Conservation (phyloP, 148 eudicot species). For the Rhododendron ovatum region DNA sequence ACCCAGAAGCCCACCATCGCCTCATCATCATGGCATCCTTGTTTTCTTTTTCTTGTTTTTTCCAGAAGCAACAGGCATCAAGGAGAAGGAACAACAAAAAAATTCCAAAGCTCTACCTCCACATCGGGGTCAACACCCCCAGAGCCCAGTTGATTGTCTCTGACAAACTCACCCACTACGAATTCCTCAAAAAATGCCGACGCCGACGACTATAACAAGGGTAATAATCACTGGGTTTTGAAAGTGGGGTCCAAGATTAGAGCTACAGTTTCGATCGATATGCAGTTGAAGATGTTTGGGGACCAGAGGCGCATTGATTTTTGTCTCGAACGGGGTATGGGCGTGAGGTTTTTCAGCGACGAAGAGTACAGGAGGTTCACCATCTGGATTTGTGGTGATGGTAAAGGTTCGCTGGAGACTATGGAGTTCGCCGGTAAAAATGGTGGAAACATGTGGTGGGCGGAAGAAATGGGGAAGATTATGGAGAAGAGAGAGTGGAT, state of each 20-base stretch:
- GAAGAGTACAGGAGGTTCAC: conserved; percentile 50
- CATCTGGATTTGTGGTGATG: too few relatives aligned
- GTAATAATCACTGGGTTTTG: conserved; percentile 48
- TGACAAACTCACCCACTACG: conserved; percentile 41
- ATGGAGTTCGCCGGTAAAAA: too few relatives aligned
- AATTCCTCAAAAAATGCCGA: conserved; percentile 35
- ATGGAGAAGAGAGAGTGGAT: too few relatives aligned
- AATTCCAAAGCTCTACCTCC: conserved; percentile 48
- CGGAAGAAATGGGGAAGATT: too few relatives aligned
- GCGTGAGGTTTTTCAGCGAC: conserved; percentile 58
- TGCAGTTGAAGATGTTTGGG: conserved; percentile 80
- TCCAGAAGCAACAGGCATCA: too few relatives aligned
- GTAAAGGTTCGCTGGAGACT: too few relatives aligned
- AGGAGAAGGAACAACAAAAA: too few relatives aligned
- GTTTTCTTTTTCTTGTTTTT: too few relatives aligned
- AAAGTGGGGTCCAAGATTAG: conserved; percentile 55
- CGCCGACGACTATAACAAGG: conserved; percentile 8
- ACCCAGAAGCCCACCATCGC: too few relatives aligned
- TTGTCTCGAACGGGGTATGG: conserved; percentile 75
- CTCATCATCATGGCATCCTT: too few relatives aligned
- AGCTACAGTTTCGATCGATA: conserved; percentile 60
- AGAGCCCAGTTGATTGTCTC: conserved; percentile 70
- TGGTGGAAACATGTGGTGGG: too few relatives aligned
- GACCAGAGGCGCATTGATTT: conserved; percentile 81
- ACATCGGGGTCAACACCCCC: conserved; percentile 74